phyloP scores from a whole-genome alignment of 257 asterid species.

The Sherardia arvensis region DNA sequence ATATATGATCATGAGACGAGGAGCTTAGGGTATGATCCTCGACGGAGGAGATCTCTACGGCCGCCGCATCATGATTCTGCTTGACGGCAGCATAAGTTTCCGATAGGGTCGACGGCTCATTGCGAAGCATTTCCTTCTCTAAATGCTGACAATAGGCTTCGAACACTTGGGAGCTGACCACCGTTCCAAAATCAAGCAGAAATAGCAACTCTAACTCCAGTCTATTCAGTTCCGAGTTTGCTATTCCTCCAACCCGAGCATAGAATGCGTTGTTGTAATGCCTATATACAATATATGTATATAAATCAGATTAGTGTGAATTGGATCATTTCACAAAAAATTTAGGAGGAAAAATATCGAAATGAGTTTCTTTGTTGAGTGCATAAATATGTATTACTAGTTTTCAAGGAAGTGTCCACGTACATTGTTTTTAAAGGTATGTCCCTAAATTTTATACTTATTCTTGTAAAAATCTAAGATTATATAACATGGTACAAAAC shows the following conservation, averaged over 20 bases:
- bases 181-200: slow-evolving; percentile 51
- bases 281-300: slow-evolving; percentile 19
- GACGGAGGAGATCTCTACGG: slow-evolving; percentile 43
- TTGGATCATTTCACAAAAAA: too few species aligned
- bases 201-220: slow-evolving; percentile 74
- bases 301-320: neutral
- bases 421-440: too few species aligned
- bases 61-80: slow-evolving; percentile 27
- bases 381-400: too few species aligned
- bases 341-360: too few species aligned
- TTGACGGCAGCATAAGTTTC: slow-evolving; percentile 10
- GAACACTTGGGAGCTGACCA: slow-evolving; percentile 57
- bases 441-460: too few species aligned
- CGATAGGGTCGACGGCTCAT: slow-evolving; percentile 5
- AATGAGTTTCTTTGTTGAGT: too few species aligned
- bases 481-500: too few species aligned
- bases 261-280: slow-evolving; percentile 76
- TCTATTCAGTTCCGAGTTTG: slow-evolving; percentile 53
- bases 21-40: slow-evolving; percentile 35
- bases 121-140: slow-evolving; percentile 62
- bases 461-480: too few species aligned
- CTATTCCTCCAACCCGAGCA: slow-evolving; percentile 88
- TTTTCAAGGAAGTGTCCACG: too few species aligned
- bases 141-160: slow-evolving; percentile 76
- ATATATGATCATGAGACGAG: slow-evolving; percentile 24